Percentiles rank a stretch among this genome's conserved stretches.
These are phyloP conservation scores for Yamadazyma conglobata DNA, from an alignment of 1,139 yeast genomes.

Conservation along the genomic window DNA sequence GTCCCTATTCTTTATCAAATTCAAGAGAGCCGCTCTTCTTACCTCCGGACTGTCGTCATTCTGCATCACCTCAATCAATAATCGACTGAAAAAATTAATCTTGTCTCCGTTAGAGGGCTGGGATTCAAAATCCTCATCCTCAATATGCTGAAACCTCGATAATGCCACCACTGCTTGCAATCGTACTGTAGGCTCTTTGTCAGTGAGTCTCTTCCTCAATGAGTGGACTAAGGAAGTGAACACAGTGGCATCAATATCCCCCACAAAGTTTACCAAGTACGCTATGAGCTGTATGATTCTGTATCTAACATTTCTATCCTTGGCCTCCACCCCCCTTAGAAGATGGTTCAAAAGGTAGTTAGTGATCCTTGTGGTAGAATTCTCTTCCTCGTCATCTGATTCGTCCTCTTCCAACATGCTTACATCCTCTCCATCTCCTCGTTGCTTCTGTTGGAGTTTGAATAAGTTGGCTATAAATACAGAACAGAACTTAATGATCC, in stretches of 20 bases:
- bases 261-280: slow-evolving; percentile 64
- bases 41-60: slow-evolving; percentile 88
- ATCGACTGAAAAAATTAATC: slow-evolving; percentile 4
- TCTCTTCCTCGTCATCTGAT: slow-evolving; percentile 15
- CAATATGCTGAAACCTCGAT: slow-evolving; percentile 67
- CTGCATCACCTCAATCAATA: slow-evolving; percentile 44
- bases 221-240: slow-evolving; percentile 62
- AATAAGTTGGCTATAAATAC: slow-evolving; percentile 55
- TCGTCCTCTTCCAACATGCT: slow-evolving; percentile 18
- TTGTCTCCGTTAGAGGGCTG: slow-evolving; percentile 5
- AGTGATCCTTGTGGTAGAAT: slow-evolving; percentile 45
- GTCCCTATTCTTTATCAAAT: slow-evolving; percentile 51
- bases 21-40: slow-evolving; percentile 76
- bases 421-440: slow-evolving; percentile 25
- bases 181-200: slow-evolving; percentile 76
- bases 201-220: slow-evolving; percentile 63
- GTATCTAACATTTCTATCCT: slow-evolving; percentile 72
- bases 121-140: slow-evolving; percentile 22
- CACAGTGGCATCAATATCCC: slow-evolving; percentile 72
- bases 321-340: slow-evolving; percentile 72
- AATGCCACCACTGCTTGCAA: slow-evolving; percentile 80
- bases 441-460: slow-evolving; percentile 15
- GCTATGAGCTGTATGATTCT: slow-evolving; percentile 80
- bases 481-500: slow-evolving; percentile 71
- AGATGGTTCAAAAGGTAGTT: slow-evolving; percentile 63